Conservation (phyloP, 2,329 filamentous ascomycete genomes). For the Alternaria incomplexa region DNA sequence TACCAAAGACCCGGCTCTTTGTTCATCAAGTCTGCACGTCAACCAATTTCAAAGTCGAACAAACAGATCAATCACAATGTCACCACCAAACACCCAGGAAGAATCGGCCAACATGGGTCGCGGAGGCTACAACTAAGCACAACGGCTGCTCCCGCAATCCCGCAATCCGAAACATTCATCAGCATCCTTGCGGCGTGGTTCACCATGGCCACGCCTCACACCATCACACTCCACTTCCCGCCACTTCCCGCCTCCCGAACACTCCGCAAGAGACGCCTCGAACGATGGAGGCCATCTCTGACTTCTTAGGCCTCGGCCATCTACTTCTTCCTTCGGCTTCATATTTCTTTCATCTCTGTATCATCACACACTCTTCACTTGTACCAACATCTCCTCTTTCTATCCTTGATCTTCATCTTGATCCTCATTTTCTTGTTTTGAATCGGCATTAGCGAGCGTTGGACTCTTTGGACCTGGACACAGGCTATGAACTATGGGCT, state of each 20-base stretch:
- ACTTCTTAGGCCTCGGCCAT: not conserved
- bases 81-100: slow-evolving; percentile 8
- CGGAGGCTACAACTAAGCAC: slow-evolving; percentile 44
- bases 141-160: slow-evolving; percentile 21
- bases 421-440: not conserved
- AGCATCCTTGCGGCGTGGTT: not conserved
- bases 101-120: slow-evolving; percentile 38
- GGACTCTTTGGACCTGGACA: slow-evolving; percentile 11
- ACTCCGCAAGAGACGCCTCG: slow-evolving; percentile 33
- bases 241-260: slow-evolving; percentile 21
- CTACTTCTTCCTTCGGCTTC: not conserved
- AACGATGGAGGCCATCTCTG: slow-evolving; percentile 29
- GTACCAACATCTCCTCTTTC: not conserved
- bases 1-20: slow-evolving; percentile 4
- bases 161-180: slow-evolving; percentile 13
- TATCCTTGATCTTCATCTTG: not conserved
- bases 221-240: slow-evolving; percentile 10
- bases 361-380: not conserved
- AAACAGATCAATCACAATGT: not conserved
- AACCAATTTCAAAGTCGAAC: slow-evolving; percentile 23
- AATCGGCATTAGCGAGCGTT: slow-evolving; percentile 18
- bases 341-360: not conserved
- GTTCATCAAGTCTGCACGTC: slow-evolving; percentile 1
- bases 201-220: slow-evolving; percentile 3
- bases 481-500: not conserved